Percentiles rank a stretch among this genome's conserved stretches.
Evolutionary conservation across 306 rosid species (phyloP).

Genomic region (Alnus rubra): DNA sequence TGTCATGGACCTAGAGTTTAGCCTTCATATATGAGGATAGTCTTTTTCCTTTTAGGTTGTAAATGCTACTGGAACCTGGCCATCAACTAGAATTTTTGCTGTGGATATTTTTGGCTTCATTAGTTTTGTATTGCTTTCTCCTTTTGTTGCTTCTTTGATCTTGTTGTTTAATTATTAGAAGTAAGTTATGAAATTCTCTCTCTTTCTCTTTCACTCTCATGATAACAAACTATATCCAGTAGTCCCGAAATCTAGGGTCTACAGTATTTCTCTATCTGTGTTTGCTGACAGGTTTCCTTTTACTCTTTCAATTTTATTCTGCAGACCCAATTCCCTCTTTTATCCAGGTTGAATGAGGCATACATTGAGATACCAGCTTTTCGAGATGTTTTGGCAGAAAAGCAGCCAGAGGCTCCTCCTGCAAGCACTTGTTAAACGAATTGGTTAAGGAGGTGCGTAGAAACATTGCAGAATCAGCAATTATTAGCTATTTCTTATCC

Average conservation of each 20-base stretch:
- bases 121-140: neutral
- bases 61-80: neutral
- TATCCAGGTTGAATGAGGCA: constrained; percentile 59
- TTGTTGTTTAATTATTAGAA: neutral
- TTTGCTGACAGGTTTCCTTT: constrained; percentile 17
- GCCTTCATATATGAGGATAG: too few species aligned
- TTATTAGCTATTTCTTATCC: neutral
- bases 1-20: too few species aligned
- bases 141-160: neutral
- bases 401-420: constrained; percentile 66
- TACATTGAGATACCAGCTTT: constrained; percentile 60
- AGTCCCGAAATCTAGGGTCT: neutral
- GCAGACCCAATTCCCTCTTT: constrained; percentile 65
- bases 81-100: neutral
- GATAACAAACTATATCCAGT: neutral
- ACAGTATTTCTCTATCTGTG: neutral
- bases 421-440: constrained; percentile 28
- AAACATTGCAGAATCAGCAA: neutral
- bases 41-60: too few species aligned
- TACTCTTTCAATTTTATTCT: constrained; percentile 13
- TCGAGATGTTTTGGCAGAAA: constrained; percentile 63
- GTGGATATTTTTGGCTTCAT: neutral
- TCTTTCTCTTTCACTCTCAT: neutral
- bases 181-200: neutral
- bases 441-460: constrained; percentile 17